Conservation (phyloP, 2,329 filamentous ascomycete species). For the Didymellaceae sp. region DNA sequence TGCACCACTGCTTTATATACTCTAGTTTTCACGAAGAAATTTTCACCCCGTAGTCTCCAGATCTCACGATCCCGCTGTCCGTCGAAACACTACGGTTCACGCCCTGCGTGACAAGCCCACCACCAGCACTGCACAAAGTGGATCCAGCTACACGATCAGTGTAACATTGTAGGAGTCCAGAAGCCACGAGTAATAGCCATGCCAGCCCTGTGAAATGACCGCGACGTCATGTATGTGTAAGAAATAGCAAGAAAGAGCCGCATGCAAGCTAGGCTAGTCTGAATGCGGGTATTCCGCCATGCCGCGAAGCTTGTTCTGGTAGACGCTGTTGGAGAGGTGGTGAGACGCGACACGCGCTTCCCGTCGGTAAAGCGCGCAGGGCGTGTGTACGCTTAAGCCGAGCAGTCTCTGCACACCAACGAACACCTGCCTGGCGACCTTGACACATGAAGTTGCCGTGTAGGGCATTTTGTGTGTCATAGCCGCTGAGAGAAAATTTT, state of each 20-base stretch:
- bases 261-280: background rate
- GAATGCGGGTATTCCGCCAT: constrained; percentile 12
- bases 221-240: constrained; percentile 16
- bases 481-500: constrained; percentile 15
- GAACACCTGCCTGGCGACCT: constrained; percentile 1
- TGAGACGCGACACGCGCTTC: constrained; percentile 11
- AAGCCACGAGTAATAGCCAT: constrained; percentile 4
- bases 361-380: constrained; percentile 6
- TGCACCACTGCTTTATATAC: constrained; percentile 18
- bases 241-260: constrained; percentile 11
- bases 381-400: constrained; percentile 7
- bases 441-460: constrained; percentile 33
- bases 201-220: background rate
- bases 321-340: constrained; percentile 6
- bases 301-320: constrained; percentile 8
- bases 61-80: constrained; percentile 19
- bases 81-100: constrained; percentile 1
- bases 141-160: constrained; percentile 8
- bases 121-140: constrained; percentile 9
- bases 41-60: constrained; percentile 9
- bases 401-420: constrained; percentile 19
- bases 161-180: constrained; percentile 13
- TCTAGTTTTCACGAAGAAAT: constrained; percentile 3
- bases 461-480: constrained; percentile 36
- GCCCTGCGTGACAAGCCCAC: background rate